Evolutionary conservation across 2,329 filamentous ascomycete genomes (phyloP).

Genomic region (Trichophyton equinum): DNA sequence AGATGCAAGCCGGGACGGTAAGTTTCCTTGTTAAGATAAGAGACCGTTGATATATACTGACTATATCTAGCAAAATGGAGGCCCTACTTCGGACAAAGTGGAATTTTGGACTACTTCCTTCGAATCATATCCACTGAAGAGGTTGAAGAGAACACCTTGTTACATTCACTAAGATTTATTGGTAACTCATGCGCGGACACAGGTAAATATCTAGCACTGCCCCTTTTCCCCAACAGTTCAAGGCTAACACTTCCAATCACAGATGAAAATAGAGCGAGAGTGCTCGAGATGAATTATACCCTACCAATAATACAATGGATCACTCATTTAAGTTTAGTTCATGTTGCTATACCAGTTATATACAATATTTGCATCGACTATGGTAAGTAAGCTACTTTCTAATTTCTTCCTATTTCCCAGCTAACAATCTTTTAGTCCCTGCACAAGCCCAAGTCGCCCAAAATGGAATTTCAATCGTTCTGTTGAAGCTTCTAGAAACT

Average conservation of each 20-base stretch:
- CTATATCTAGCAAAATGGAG: constrained; percentile 28
- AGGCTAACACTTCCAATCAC: constrained; percentile 8
- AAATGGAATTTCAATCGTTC: constrained; percentile 26
- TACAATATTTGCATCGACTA: constrained; percentile 37
- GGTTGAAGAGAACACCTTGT: constrained; percentile 22
- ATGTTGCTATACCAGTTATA: constrained; percentile 33
- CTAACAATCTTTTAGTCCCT: constrained; percentile 20
- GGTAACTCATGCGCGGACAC: constrained; percentile 37
- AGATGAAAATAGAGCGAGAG: constrained; percentile 32
- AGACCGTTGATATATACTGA: not conserved
- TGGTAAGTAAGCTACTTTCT: constrained; percentile 19
- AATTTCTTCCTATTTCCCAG: not conserved
- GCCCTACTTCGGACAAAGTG: constrained; percentile 26
- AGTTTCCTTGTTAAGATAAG: constrained; percentile 14
- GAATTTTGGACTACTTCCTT: constrained; percentile 33
- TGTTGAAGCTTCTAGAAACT: constrained; percentile 26
- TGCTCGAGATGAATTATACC: constrained; percentile 30
- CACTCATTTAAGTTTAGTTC: constrained; percentile 23
- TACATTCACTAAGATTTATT: constrained; percentile 32
- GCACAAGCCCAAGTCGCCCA: constrained; percentile 28
- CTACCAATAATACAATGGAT: constrained; percentile 27
- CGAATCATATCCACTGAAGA: constrained; percentile 23
- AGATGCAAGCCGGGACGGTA: constrained; percentile 33
- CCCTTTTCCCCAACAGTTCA: not conserved
- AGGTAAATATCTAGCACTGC: constrained; percentile 17